Evolutionary conservation across 2,329 filamentous ascomycete species (phyloP).

Genomic region (Fusarium sp.): DNA sequence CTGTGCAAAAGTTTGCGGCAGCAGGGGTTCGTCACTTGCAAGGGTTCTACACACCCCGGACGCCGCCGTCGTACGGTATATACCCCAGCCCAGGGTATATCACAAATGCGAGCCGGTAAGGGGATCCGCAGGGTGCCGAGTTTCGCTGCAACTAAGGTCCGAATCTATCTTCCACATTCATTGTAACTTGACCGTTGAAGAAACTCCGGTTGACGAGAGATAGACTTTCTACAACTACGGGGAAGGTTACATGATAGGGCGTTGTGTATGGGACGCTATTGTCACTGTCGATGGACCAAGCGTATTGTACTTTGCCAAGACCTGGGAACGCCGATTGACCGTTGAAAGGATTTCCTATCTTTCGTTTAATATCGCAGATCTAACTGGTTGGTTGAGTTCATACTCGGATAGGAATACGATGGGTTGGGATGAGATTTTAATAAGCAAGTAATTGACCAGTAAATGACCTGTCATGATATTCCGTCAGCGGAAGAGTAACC

Average conservation of each 20-base stretch:
- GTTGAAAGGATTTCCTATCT: constrained; percentile 10
- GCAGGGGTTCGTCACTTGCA: constrained; percentile 16
- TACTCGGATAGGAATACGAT: constrained; percentile 4
- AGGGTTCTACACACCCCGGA: constrained; percentile 17
- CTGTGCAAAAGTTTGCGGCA: constrained; percentile 23
- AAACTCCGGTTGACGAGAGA: not conserved
- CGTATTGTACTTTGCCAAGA: constrained; percentile 9
- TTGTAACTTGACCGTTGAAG: not conserved
- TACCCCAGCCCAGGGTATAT: constrained; percentile 18
- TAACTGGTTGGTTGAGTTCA: not conserved
- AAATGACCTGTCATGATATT: constrained; percentile 1
- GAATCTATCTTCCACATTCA: constrained; percentile 8
- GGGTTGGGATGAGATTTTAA: not conserved
- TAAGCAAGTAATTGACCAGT: not conserved
- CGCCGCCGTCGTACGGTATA: constrained; percentile 31
- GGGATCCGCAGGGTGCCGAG: constrained; percentile 13
- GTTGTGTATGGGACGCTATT: not conserved
- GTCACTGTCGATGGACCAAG: constrained; percentile 6
- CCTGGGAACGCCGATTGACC: not conserved
- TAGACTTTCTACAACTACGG: not conserved
- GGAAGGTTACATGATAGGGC: constrained; percentile 25
- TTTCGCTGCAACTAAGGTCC: not conserved
- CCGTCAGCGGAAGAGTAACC: constrained; percentile 15
- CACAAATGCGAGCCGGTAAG: not conserved
- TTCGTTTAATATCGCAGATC: constrained; percentile 1